A percentile compares a stretch with the other conserved stretches of the same genome.
These are phyloP conservation scores for Scenedesmus sp. DNA, from an alignment of 163 green algal species.

Conservation along the genomic window DNA sequence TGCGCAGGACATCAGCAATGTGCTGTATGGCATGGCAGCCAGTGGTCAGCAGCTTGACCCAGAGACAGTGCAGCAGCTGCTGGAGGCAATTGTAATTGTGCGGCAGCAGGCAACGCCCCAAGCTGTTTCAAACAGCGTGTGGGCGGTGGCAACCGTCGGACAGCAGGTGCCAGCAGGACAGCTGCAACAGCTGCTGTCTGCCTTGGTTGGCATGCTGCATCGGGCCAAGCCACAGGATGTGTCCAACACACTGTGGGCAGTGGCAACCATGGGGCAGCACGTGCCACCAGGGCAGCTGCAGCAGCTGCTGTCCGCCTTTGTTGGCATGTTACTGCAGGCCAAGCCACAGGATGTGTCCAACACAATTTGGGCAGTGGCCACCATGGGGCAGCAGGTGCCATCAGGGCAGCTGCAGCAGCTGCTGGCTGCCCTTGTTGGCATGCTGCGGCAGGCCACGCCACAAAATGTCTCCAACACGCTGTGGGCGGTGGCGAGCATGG, in stretches of 20 bases:
- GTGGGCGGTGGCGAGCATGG: not conserved
- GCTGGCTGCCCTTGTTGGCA: not conserved
- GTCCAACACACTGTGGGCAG: slow-evolving; percentile 1
- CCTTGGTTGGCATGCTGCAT: not conserved
- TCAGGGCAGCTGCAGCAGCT: not conserved
- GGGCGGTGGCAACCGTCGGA: not conserved
- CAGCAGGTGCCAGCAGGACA: not conserved
- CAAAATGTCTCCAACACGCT: not conserved
- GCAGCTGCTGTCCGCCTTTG: not conserved
- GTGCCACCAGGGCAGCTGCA: not conserved
- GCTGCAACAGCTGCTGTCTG: not conserved
- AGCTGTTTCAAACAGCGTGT: not conserved
- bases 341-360: slow-evolving; percentile 58
- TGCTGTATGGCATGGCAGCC: not conserved
- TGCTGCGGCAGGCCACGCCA: not conserved
- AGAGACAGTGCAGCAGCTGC: not conserved
- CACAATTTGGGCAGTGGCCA: slow-evolving; percentile 23
- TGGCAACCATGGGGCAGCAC: not conserved
- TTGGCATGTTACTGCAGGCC: slow-evolving; percentile 11
- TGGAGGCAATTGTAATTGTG: not conserved
- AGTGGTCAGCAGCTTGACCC: not conserved
- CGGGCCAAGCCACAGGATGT: not conserved
- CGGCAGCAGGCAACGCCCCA: not conserved
- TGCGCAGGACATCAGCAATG: slow-evolving; percentile 9
- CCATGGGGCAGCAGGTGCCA: not conserved